A percentile compares a stretch with the other conserved stretches of the same genome.
These are phyloP conservation scores for Ganoderma sinense DNA, from an alignment of 1,284 basidiomycete species.

Conservation along the genomic window DNA sequence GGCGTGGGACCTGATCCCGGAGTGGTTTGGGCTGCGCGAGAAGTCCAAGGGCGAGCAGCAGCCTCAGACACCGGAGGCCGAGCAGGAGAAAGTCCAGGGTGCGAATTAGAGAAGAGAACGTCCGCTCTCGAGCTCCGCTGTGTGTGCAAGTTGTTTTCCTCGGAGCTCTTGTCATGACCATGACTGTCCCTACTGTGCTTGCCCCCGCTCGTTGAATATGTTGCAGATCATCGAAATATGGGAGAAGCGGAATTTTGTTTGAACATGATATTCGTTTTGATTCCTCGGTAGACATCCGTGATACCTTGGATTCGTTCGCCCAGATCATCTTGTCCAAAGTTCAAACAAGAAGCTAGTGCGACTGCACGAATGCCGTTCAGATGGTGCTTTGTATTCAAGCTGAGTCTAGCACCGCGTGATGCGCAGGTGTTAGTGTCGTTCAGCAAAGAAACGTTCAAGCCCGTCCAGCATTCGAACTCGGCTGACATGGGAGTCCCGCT, in stretches of 20 bases:
- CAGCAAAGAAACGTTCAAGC: too few species aligned
- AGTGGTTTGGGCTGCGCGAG: conserved; percentile 65
- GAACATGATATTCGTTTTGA: not conserved
- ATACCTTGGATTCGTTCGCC: not conserved
- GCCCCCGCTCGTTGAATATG: not conserved
- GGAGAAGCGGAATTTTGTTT: not conserved
- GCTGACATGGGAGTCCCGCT: too few species aligned
- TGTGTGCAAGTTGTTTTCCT: not conserved
- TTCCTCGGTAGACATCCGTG: not conserved
- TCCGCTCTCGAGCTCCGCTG: not conserved
- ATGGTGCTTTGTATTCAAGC: too few species aligned
- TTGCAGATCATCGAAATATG: not conserved
- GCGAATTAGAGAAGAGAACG: not conserved
- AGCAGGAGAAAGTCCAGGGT: conserved; percentile 1
- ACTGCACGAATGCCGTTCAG: too few species aligned
- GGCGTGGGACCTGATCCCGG: conserved; percentile 69
- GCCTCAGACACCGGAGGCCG: not conserved
- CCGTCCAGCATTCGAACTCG: too few species aligned
- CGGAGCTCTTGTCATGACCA: not conserved
- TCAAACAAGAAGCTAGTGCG: too few species aligned
- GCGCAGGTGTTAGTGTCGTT: too few species aligned
- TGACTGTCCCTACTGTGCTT: not conserved
- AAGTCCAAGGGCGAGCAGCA: not conserved
- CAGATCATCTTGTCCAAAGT: too few species aligned
- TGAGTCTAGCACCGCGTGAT: too few species aligned